Base-by-base conservation (phyloP, 768 basidiomycete species). In the Gautieria morchelliformis region DNA sequence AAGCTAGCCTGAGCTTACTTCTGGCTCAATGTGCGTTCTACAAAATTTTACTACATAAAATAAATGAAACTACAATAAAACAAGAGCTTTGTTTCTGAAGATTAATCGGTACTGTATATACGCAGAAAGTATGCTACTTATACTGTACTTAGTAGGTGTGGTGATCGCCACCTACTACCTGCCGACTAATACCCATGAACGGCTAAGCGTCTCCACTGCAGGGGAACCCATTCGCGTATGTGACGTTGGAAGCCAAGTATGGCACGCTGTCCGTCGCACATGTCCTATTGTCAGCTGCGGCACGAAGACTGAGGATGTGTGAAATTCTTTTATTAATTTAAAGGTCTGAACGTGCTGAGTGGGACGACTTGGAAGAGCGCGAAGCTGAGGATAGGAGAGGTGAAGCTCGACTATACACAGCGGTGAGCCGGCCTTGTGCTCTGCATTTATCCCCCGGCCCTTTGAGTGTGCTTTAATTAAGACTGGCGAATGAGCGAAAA, bases 291-390 rank as follows among this genome's bases (percentile, higher is more conserved):
- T n/a, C n/a, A n/a, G n/a, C n/a, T n/a, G n/a, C 10, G 11, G n/a
- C 56, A 33, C 17, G 15, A 40, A 39, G 7, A 17, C 14, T 47
- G 22, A 20, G 22, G n/a, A 35, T 53, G 52, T 20, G 15, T n/a
- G 33, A 30, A 37, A 32, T 6, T 45, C n/a, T n/a, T n/a, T n/a
- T n/a, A n/a, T n/a, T n/a, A n/a, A n/a, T n/a, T n/a, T n/a, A n/a
- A n/a, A 90, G 88, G 88, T 68, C 73, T 88, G 67, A 90, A 82
- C 65, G 67, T 81, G 2, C 75, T 93, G 27, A 90, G 85, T 59
- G 90, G 91, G 35, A 81, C 86, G 6, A 87, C 81, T 0, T 93
- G 89, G 87, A 92, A 90, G 71, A 90, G 91, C n/a, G 72, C 89
- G 20, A 91, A 87, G 62, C 71, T 93, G 33, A 79, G 89, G 17